Evolutionary conservation across 148 eudicot species (phyloP).

Genomic region (Dianthus caryophyllus): DNA sequence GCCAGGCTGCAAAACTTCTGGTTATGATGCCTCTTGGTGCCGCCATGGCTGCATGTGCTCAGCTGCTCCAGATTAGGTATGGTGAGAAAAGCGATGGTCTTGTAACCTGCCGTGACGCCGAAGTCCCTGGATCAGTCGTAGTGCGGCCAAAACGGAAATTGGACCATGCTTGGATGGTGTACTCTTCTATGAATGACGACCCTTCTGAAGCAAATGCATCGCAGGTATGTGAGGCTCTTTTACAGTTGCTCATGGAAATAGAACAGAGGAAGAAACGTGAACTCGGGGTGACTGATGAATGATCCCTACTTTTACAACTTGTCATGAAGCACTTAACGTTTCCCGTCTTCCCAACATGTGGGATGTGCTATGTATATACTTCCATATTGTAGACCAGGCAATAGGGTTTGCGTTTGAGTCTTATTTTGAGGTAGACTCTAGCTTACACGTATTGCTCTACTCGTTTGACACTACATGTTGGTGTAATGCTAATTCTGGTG

Average conservation of each 20-base stretch:
- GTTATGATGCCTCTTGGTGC: conserved; percentile 89
- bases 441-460: background rate
- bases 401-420: background rate
- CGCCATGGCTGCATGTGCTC: conserved; percentile 95
- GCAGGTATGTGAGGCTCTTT: conserved; percentile 88
- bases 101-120: conserved; percentile 93
- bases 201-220: conserved; percentile 74
- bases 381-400: background rate
- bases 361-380: background rate
- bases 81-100: conserved; percentile 95
- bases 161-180: conserved; percentile 99
- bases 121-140: conserved; percentile 92
- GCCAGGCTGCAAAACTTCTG: conserved; percentile 68
- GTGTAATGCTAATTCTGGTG: background rate
- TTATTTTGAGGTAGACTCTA: background rate
- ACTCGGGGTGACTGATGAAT: conserved; percentile 42
- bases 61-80: conserved; percentile 75
- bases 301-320: conserved; percentile 14
- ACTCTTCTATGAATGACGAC: conserved; percentile 69
- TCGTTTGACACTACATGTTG: too few relatives aligned
- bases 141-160: conserved; percentile 75
- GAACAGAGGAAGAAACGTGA: conserved; percentile 48
- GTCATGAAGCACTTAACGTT: background rate
- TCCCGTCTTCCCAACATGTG: background rate
- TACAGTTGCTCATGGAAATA: conserved; percentile 70